These are phyloP conservation scores for Cucumis cinereus DNA, from an alignment of 306 rosid genomes.

Conservation along the genomic window DNA sequence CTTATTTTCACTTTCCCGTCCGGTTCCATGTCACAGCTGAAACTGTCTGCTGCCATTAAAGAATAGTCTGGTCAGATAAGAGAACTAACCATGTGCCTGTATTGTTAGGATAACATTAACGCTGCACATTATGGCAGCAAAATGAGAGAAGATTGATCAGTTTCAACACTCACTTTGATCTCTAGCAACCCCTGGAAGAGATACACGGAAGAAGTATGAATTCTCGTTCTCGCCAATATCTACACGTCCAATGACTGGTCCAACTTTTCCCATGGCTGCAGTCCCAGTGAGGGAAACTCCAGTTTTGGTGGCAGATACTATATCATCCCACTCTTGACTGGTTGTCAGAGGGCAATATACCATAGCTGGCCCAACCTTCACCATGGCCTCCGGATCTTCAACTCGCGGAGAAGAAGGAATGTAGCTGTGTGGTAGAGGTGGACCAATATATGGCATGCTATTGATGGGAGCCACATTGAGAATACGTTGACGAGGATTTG, in stretches of 20 bases:
- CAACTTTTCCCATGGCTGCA: slow-evolving; percentile 52
- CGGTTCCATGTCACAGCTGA: slow-evolving; percentile 50
- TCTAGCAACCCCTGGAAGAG: slow-evolving; percentile 73
- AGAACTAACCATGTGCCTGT: background rate
- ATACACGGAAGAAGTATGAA: slow-evolving; percentile 51
- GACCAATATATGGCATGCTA: slow-evolving; percentile 31
- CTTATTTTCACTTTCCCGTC: slow-evolving; percentile 43
- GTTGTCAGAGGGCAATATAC: slow-evolving; percentile 46
- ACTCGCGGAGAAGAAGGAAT: slow-evolving; percentile 17
- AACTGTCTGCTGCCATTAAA: slow-evolving; percentile 42
- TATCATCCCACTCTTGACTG: slow-evolving; percentile 34
- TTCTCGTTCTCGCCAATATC: slow-evolving; percentile 78
- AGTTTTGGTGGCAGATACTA: slow-evolving; percentile 39
- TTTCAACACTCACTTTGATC: slow-evolving; percentile 61
- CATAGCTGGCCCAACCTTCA: slow-evolving; percentile 34
- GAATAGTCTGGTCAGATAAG: slow-evolving; percentile 4
- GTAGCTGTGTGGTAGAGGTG: slow-evolving; percentile 27
- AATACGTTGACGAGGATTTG: slow-evolving; percentile 19
- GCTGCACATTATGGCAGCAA: background rate
- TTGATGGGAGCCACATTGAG: slow-evolving; percentile 30
- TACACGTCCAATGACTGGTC: slow-evolving; percentile 51
- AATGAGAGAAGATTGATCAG: background rate
- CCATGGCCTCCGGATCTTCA: slow-evolving; percentile 20
- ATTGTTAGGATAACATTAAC: background rate
- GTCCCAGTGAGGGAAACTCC: slow-evolving; percentile 61